phyloP scores from a whole-genome alignment of 495 filamentous ascomycete species.

The Talaromyces borbonicus region DNA sequence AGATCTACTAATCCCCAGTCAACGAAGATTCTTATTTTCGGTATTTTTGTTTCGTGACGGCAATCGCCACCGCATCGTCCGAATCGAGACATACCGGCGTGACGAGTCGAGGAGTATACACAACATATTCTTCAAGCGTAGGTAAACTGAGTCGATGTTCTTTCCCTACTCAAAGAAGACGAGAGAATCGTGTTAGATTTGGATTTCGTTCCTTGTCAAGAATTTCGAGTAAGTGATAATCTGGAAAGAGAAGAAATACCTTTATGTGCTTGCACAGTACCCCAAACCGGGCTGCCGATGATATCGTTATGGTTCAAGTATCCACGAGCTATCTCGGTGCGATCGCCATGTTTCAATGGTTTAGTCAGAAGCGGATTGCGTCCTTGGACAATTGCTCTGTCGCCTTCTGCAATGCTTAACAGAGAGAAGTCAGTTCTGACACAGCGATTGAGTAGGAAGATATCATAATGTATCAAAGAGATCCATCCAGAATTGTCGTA shows the following conservation, averaged over 20 bases:
- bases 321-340: constrained; percentile 40
- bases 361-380: constrained; percentile 41
- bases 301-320: constrained; percentile 47
- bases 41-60: not conserved
- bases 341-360: constrained; percentile 35
- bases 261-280: constrained; percentile 43
- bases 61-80: too few relatives aligned
- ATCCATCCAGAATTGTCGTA: not conserved
- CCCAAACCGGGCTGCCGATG: constrained; percentile 50
- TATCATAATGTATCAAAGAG: not conserved
- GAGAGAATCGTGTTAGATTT: not conserved
- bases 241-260: constrained; percentile 14
- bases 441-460: not conserved
- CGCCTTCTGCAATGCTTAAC: too few relatives aligned
- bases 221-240: too few relatives aligned
- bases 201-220: not conserved
- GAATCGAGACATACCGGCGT: constrained; percentile 50
- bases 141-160: constrained; percentile 50
- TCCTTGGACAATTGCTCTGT: constrained; percentile 45
- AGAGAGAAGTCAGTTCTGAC: too few relatives aligned
- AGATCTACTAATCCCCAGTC: constrained; percentile 45
- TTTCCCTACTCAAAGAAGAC: constrained; percentile 19
- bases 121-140: constrained; percentile 61
- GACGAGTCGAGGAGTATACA: constrained; percentile 51
- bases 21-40: not conserved